These are phyloP conservation scores for Suhomyces wounanorum DNA, from an alignment of 1,139 yeast species.

Conservation along the genomic window DNA sequence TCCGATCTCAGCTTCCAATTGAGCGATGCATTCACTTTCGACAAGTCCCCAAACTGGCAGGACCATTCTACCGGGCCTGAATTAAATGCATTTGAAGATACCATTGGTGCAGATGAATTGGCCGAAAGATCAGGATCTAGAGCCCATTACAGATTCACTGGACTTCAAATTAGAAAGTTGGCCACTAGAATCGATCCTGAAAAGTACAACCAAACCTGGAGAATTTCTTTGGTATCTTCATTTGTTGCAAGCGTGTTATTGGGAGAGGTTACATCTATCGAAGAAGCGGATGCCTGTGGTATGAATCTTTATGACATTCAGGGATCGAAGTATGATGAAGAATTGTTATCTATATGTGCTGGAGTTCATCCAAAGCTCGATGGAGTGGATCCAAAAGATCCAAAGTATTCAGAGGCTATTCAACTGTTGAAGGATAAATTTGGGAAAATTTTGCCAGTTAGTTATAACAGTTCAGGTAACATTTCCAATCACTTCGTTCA, in stretches of 20 bases:
- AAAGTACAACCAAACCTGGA: slow-evolving; percentile 55
- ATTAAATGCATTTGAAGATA: slow-evolving; percentile 59
- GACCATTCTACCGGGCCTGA: slow-evolving; percentile 84
- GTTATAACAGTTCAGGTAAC: slow-evolving; percentile 40
- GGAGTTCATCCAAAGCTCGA: slow-evolving; percentile 46
- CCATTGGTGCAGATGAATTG: slow-evolving; percentile 60
- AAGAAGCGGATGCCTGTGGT: slow-evolving; percentile 89
- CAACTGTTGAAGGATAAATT: slow-evolving; percentile 47
- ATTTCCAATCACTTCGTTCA: slow-evolving; percentile 61
- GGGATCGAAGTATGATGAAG: slow-evolving; percentile 53
- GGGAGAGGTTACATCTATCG: slow-evolving; percentile 66
- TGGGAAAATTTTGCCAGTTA: slow-evolving; percentile 54
- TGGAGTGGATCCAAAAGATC: slow-evolving; percentile 24
- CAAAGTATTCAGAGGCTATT: slow-evolving; percentile 31
- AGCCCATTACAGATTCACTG: slow-evolving; percentile 90
- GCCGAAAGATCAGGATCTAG: slow-evolving; percentile 79
- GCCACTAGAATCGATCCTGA: slow-evolving; percentile 53
- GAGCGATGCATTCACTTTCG: slow-evolving; percentile 55
- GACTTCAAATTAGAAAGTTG: slow-evolving; percentile 81
- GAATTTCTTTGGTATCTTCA: slow-evolving; percentile 77
- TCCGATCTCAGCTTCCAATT: slow-evolving; percentile 48
- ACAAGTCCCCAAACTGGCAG: slow-evolving; percentile 89
- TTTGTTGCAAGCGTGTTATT: slow-evolving; percentile 72
- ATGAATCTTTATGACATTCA: slow-evolving; percentile 80
- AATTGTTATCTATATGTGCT: slow-evolving; percentile 53